These are phyloP conservation scores for Coemansia sp. DNA, from an alignment of 192 early-diverging fungal species.

Conservation along the genomic window DNA sequence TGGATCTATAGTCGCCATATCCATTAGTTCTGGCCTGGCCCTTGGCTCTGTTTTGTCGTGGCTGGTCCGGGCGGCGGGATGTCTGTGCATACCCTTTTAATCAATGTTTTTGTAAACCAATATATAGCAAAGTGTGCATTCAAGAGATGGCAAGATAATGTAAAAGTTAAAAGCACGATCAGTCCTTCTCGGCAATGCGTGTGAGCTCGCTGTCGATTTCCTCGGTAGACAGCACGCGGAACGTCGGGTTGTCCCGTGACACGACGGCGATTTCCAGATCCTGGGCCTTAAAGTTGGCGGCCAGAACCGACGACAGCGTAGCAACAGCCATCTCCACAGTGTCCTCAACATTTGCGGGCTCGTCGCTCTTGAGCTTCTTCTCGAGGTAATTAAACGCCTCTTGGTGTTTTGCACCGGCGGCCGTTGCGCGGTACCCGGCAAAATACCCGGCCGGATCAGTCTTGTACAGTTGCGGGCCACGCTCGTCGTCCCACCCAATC, in stretches of 20 bases:
- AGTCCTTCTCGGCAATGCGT: slow-evolving; percentile 56
- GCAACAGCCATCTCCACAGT: slow-evolving; percentile 96
- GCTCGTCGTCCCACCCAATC: slow-evolving; percentile 94
- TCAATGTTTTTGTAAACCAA: neutral
- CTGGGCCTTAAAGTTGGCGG: slow-evolving; percentile 93
- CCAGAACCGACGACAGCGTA: slow-evolving; percentile 86
- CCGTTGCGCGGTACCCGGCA: slow-evolving; percentile 94
- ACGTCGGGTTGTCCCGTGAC: slow-evolving; percentile 67
- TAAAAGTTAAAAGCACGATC: slow-evolving; percentile 3
- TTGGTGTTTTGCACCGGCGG: slow-evolving; percentile 86
- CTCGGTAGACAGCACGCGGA: slow-evolving; percentile 70
- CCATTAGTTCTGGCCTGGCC: slow-evolving; percentile 64
- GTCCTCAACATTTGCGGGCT: slow-evolving; percentile 75
- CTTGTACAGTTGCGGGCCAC: slow-evolving; percentile 96
- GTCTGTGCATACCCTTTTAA: slow-evolving; percentile 38
- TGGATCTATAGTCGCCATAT: slow-evolving; percentile 68
- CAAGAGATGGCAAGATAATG: slow-evolving; percentile 1
- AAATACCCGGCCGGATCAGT: slow-evolving; percentile 98
- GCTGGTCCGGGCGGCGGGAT: slow-evolving; percentile 45
- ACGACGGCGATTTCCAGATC: slow-evolving; percentile 96
- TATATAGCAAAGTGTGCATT: slow-evolving; percentile 4
- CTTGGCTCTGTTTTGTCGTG: slow-evolving; percentile 62
- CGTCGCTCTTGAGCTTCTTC: slow-evolving; percentile 96
- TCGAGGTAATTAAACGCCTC: slow-evolving; percentile 96
- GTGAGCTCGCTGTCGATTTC: slow-evolving; percentile 74